A percentile compares a stretch with the other conserved stretches of the same genome.
phyloP scores from a whole-genome alignment of 371 early-diverging fungal species.

The Lichtheimia corymbifera region DNA sequence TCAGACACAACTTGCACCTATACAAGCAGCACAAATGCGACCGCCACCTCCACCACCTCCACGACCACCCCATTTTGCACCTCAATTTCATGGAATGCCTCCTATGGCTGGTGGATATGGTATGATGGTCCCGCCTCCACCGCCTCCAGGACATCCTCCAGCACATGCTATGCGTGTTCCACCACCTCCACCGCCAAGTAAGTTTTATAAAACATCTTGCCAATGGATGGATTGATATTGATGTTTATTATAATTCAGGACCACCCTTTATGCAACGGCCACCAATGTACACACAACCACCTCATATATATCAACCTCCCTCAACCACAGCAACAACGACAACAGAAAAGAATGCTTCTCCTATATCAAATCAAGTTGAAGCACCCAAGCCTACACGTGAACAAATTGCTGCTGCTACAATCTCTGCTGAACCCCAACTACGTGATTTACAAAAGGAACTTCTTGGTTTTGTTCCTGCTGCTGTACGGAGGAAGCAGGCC shows the following conservation, averaged over 20 bases:
- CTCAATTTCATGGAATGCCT: constrained; percentile 5
- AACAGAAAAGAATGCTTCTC: neutral
- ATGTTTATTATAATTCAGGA: neutral
- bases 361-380: neutral
- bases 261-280: neutral
- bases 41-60: constrained; percentile 20
- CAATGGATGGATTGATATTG: too few relatives aligned
- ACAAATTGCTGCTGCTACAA: constrained; percentile 36
- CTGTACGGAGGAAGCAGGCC: constrained; percentile 58
- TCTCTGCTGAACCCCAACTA: constrained; percentile 65
- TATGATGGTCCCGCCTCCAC: constrained; percentile 9
- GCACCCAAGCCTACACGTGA: constrained; percentile 8
- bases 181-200: constrained; percentile 20
- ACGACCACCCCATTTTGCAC: constrained; percentile 7
- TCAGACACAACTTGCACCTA: constrained; percentile 26
- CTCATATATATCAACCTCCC: neutral
- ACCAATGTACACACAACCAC: neutral
- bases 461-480: constrained; percentile 62
- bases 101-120: constrained; percentile 3
- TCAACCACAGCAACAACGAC: neutral
- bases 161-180: constrained; percentile 12
- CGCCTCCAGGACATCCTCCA: constrained; percentile 11
- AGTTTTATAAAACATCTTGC: neutral
- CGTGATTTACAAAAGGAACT: constrained; percentile 66
- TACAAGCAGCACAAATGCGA: constrained; percentile 18